A percentile compares a stretch with the other conserved stretches of the same genome.
phyloP scores from a whole-genome alignment of 345 rosid genomes.

The Isatis tinctoria region DNA sequence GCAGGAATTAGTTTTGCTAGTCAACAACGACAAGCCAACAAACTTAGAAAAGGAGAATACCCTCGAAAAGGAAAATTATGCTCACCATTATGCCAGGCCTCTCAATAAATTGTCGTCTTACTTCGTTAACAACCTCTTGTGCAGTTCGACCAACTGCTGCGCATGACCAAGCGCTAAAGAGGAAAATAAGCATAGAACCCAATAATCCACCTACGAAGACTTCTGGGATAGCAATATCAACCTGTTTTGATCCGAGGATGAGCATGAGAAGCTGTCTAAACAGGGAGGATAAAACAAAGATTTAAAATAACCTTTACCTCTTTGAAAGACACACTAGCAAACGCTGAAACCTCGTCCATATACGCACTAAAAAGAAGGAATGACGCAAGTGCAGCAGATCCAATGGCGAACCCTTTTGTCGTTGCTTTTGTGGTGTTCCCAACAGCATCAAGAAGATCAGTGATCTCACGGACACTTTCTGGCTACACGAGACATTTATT shows the following conservation, averaged over 20 bases:
- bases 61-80: background rate
- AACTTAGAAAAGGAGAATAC: background rate
- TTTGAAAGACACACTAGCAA: conserved; percentile 69
- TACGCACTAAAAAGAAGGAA: conserved; percentile 98
- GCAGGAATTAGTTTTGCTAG: conserved; percentile 6
- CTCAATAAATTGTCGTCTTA: conserved; percentile 95
- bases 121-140: conserved; percentile 99
- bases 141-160: conserved; percentile 98
- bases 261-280: conserved; percentile 9
- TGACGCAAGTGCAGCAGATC: conserved; percentile 99
- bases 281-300: background rate
- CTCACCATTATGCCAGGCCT: conserved; percentile 99
- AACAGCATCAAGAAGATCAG: conserved; percentile 99
- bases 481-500: conserved; percentile 46
- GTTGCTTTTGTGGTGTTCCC: conserved; percentile 99
- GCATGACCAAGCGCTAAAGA: conserved; percentile 97
- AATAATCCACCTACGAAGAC: conserved; percentile 91
- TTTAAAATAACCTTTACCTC: conserved; percentile 44
- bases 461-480: conserved; percentile 95
- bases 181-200: conserved; percentile 95
- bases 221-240: conserved; percentile 96
- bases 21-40: conserved; percentile 7
- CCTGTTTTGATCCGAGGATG: conserved; percentile 42
- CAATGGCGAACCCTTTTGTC: conserved; percentile 98
- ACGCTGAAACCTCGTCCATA: conserved; percentile 96